Evolutionary conservation across 2,329 filamentous ascomycete species (phyloP), one percentile per base, ranked within the genome.

Genomic region (Helminthosporium solani): DNA sequence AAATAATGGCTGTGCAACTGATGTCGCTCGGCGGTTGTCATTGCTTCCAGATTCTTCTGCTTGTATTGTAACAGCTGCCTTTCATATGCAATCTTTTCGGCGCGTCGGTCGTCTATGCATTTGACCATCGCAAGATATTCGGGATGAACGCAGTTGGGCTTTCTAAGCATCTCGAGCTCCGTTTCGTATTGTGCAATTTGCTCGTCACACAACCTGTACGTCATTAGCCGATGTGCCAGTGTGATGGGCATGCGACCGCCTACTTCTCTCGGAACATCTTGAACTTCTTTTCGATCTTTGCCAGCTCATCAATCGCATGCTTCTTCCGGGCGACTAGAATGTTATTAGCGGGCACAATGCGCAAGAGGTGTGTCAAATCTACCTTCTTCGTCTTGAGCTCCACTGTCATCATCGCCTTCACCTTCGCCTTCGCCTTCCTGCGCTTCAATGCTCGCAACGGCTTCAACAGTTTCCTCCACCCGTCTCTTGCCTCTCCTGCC

Each of bases 1-100:
- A 90, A 91, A 70, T 88, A 97, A 62, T 96, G 91, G 49, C 87
- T 87, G 72, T 95, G 88, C 44, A 92, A 83, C 67, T 96, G 90
- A 42, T 89, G 84, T 52, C 90, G 83, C 57, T 90, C 87, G 16
- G 90, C 90, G 21, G 95, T 81, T 16, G 87, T 88, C 56, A 85
- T 86, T 50, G 80, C 84, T 57, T 69, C 61, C 23, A 95, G 78
- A 2, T 88, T 83, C 63, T 87, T 79, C 55, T 88, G 74, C 56
- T 88, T 87, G 64, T 89, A 87, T 49, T 85, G 80, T 54, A 87
- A 80, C 55, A 94, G 81, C 19, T 82, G 84, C 42, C 87, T 80
- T 60, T 92, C 88, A 57, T 88, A 81, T 52, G 84, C 82, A 41
- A 95, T 75, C 71, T 90, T 95, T 60, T 90, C 86, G 48, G 91